Base-by-base conservation (phyloP, 805 yeast species). In the Kregervanrija pseudodelftensis region DNA sequence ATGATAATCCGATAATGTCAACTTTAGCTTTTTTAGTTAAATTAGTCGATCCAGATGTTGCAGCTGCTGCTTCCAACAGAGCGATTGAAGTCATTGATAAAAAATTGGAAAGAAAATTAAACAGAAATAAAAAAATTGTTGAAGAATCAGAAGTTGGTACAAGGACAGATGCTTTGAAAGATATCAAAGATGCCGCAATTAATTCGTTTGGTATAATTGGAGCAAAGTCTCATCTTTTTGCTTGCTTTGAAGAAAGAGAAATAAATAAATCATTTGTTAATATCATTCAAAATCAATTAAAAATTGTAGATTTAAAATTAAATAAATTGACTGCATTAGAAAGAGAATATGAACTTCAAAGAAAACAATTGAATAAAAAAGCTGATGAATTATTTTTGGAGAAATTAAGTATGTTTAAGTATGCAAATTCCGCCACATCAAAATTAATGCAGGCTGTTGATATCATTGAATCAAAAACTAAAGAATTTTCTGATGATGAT, bases 1-100 rank as follows among this genome's bases (percentile, higher is more conserved):
- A 82, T 30, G 98, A 93, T 54, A 93, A 93, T 63, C 99, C 99
- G 2, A 89, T 93, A 3, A 74, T 93, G 68, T 83, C 95, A 33
- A 91, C 95, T n/a, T 74, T 93, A 50, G 82, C 96, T 11, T 93
- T 90, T 63, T 69, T 93, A 64, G 80, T 90, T 0, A 81, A 87
- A 34, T 66, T 90, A 41, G 95, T 89, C 13, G 96, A 91, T 56
- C 84, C 91, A 11, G 83, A 82, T 36, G 85, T 85, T 16, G 96
- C 91, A 0, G 79, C 80, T 45, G 88, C 90, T 10, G 95, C 95
- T 32, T 82, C 95, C 8, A 65, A 58, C 30, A 68, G 80, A 40
- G 89, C 88, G 0, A 72, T 80, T 5, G 68, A 68, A 42, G 69
- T 68, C 1, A 65, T 73, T 53, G 77, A 75, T 51, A 71, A 68